These are phyloP conservation scores for Helenozyma baotianmanensis DNA, from an alignment of 805 yeast genomes.

Conservation along the genomic window DNA sequence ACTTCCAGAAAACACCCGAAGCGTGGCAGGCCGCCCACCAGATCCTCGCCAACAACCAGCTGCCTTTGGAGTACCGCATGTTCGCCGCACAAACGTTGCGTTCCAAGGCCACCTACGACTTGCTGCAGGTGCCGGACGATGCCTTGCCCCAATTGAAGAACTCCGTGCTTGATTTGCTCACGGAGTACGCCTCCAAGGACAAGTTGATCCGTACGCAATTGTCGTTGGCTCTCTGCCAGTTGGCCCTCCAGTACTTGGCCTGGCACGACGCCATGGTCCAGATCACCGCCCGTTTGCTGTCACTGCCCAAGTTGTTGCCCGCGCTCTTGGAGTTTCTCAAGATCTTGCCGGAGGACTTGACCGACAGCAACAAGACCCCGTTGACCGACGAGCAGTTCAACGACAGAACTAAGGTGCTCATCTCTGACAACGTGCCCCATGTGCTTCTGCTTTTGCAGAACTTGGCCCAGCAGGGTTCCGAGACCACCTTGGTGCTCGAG, in stretches of 20 bases:
- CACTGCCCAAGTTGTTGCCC: conserved; percentile 31
- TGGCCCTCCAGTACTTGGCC: conserved; percentile 68
- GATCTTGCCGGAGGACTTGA: conserved; percentile 86
- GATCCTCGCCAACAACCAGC: conserved; percentile 37
- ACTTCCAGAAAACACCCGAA: conserved; percentile 73
- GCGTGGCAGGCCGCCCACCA: conserved; percentile 76
- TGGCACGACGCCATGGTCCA: conserved; percentile 76
- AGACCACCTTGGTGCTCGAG: conserved; percentile 50
- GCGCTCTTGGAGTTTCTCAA: conserved; percentile 73
- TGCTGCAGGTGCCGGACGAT: conserved; percentile 59
- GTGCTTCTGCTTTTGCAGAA: conserved; percentile 62
- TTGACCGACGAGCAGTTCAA: conserved; percentile 78
- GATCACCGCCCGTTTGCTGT: conserved; percentile 47
- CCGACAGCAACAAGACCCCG: conserved; percentile 71
- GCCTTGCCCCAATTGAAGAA: conserved; percentile 58
- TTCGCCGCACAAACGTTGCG: conserved; percentile 91
- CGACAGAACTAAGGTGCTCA: conserved; percentile 55
- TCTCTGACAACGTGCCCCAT: conserved; percentile 61
- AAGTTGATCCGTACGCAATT: conserved; percentile 77
- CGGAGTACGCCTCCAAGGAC: conserved; percentile 35
- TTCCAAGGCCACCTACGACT: conserved; percentile 78
- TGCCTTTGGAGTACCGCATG: conserved; percentile 56
- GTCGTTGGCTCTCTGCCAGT: conserved; percentile 73
- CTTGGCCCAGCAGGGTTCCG: conserved; percentile 24
- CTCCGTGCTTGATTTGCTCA: conserved; percentile 56